Conservation (phyloP, 1,139 yeast species). For the Sugiyamaella pinicola region DNA sequence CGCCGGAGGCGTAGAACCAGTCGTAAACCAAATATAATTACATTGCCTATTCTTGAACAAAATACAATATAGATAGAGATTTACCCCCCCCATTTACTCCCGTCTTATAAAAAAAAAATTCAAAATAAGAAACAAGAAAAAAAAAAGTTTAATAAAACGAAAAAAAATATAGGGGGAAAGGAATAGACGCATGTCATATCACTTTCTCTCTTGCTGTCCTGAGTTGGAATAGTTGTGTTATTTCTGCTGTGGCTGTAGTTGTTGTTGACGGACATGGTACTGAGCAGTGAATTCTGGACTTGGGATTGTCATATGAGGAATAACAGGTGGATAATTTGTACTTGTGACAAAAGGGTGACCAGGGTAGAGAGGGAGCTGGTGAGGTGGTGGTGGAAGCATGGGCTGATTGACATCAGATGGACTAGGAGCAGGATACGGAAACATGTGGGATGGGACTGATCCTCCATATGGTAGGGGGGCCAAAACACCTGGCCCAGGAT, state of each 20-base stretch:
- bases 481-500: constrained; percentile 13
- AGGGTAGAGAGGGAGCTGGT: constrained; percentile 11
- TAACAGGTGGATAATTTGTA: constrained; percentile 15
- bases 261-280: constrained; percentile 11
- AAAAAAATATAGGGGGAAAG: too few relatives aligned
- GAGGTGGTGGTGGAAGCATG: constrained; percentile 12
- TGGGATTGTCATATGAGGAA: constrained; percentile 19
- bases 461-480: constrained; percentile 4
- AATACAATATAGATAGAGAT: neutral
- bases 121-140: neutral
- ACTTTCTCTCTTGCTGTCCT: too few relatives aligned
- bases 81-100: too few relatives aligned
- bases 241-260: constrained; percentile 1
- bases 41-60: too few relatives aligned
- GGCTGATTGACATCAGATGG: constrained; percentile 1
- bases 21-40: too few relatives aligned
- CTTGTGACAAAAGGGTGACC: constrained; percentile 18
- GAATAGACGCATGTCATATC: too few relatives aligned
- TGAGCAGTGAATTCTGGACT: constrained; percentile 12
- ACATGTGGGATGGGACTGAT: constrained; percentile 2
- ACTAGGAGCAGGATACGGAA: constrained; percentile 10
- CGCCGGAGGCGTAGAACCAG: too few relatives aligned
- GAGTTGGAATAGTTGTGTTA: too few relatives aligned
- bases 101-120: neutral
- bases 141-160: too few relatives aligned